Evolutionary conservation across 208 protist genomes (phyloP).

Genomic region (Tritrichomonas musculus): DNA sequence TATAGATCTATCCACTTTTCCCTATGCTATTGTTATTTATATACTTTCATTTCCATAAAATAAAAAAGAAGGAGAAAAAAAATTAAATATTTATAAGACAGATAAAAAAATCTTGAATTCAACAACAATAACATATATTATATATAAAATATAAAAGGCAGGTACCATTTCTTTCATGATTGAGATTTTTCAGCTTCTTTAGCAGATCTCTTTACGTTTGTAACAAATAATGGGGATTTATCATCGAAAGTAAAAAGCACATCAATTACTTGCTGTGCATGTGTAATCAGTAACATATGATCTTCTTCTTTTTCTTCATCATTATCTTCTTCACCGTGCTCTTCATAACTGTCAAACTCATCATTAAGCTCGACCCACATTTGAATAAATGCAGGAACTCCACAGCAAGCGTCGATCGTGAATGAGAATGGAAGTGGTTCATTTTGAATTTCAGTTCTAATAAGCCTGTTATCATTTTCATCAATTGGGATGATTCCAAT

Average conservation of each 20-base stretch:
- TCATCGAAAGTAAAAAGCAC: background rate
- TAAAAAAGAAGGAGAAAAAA: no score
- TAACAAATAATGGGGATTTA: no score
- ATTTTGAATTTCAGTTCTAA: background rate
- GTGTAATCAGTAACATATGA: background rate
- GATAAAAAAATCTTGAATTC: no score
- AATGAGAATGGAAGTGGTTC: background rate
- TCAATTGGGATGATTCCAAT: background rate
- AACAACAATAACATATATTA: no score
- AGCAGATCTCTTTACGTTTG: no score
- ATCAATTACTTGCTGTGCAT: background rate
- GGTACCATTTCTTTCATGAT: no score
- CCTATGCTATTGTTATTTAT: no score
- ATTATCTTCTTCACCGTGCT: background rate
- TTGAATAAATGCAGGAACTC: background rate
- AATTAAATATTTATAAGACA: no score
- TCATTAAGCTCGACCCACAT: background rate
- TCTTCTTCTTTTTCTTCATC: background rate
- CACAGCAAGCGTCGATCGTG: background rate
- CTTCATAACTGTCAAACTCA: background rate
- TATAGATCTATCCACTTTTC: no score
- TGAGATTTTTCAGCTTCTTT: no score
- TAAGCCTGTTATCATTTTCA: background rate
- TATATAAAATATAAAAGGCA: no score
- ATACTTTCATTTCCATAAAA: no score